A percentile compares a stretch with the other conserved stretches of the same genome.
phyloP scores from a whole-genome alignment of 2,329 filamentous ascomycete species.

The Botrytis cinerea region DNA sequence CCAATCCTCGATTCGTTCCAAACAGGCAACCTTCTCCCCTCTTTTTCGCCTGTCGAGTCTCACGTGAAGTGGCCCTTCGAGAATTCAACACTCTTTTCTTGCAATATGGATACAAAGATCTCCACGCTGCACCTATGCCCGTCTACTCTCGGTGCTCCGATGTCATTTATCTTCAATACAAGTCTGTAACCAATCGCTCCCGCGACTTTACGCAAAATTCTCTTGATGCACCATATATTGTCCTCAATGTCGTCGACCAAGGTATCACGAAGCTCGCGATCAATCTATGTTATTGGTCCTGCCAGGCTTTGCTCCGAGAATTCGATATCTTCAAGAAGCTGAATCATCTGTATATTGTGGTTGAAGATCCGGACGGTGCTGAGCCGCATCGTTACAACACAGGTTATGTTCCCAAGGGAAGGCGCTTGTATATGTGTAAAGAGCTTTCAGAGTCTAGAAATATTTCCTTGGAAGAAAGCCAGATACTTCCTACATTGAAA shows the following conservation, averaged over 20 bases:
- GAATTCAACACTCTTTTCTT: not conserved
- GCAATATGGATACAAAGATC: not conserved
- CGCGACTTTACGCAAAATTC: not conserved
- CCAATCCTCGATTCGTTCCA: conserved; percentile 1
- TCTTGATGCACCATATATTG: not conserved
- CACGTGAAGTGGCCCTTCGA: conserved; percentile 31
- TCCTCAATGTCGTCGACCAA: not conserved
- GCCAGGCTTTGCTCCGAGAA: not conserved
- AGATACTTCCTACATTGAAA: not conserved
- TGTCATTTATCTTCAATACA: conserved; percentile 1
- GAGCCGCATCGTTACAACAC: not conserved
- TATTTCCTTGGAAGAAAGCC: not conserved
- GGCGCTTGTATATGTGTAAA: not conserved
- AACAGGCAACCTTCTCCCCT: not conserved
- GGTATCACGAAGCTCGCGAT: not conserved
- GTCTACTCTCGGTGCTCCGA: not conserved
- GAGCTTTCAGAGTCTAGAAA: not conserved
- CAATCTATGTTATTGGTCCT: not conserved
- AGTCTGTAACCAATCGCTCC: not conserved
- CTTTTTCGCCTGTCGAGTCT: not conserved
- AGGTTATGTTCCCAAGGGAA: not conserved
- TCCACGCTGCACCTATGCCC: not conserved
- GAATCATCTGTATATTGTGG: not conserved
- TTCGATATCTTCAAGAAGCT: not conserved
- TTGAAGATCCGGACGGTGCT: not conserved